Conservation (phyloP, 306 rosid species). For the Inga leiocalycina region DNA sequence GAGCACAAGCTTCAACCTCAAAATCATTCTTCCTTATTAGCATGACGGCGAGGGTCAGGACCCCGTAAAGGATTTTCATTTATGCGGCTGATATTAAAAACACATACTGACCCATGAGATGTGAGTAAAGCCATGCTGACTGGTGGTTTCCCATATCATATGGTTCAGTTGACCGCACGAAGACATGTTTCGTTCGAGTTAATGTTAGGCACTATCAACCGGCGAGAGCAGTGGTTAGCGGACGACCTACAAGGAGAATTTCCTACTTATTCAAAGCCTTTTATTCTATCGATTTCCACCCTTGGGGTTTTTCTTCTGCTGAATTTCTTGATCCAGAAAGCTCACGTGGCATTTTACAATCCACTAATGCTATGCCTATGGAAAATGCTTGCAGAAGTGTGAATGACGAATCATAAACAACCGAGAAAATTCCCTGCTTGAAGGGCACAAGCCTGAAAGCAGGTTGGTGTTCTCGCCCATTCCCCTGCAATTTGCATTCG, state of each 20-base stretch:
- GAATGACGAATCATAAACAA: slow-evolving; percentile 71
- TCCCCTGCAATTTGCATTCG: slow-evolving; percentile 58
- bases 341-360: slow-evolving; percentile 59
- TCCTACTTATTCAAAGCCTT: slow-evolving; percentile 37
- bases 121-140: slow-evolving; percentile 8
- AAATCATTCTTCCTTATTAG: background rate
- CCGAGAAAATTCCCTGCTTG: slow-evolving; percentile 76
- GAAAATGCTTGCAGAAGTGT: slow-evolving; percentile 90
- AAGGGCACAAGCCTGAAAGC: slow-evolving; percentile 58
- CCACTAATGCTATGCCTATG: slow-evolving; percentile 78
- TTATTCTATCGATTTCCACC: slow-evolving; percentile 44
- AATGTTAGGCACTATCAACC: slow-evolving; percentile 46
- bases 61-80: slow-evolving; percentile 17
- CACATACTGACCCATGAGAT: background rate
- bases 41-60: slow-evolving; percentile 22
- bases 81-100: slow-evolving; percentile 28
- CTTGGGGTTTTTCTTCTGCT: slow-evolving; percentile 43
- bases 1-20: background rate
- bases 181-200: slow-evolving; percentile 21
- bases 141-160: background rate
- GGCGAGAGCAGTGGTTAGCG: slow-evolving; percentile 39
- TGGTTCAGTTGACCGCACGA: slow-evolving; percentile 5
- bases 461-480: slow-evolving; percentile 54
- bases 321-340: slow-evolving; percentile 50
- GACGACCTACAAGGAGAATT: slow-evolving; percentile 30